A percentile compares a stretch with the other conserved stretches of the same genome.
Conservation (phyloP, 176 grass and related monocot species). For the Elymus sibiricus region DNA sequence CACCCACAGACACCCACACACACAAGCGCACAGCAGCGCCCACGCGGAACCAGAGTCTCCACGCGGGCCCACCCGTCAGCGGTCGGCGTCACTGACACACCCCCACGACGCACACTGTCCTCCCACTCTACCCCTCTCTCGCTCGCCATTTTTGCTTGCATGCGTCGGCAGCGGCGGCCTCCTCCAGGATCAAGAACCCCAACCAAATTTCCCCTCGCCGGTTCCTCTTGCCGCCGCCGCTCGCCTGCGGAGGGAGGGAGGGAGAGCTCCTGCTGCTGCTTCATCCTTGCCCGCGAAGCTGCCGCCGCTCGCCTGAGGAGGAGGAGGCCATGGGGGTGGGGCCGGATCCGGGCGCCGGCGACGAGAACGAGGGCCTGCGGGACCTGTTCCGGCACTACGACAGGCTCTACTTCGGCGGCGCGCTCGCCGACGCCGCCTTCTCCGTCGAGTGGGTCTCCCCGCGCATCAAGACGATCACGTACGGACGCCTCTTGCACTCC, state of each 20-base stretch:
- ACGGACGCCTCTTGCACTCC: background rate
- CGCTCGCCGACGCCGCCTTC: slow-evolving; percentile 43
- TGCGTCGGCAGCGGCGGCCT: background rate
- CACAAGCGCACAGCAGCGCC: background rate
- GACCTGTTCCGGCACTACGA: slow-evolving; percentile 62
- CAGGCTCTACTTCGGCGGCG: slow-evolving; percentile 54
- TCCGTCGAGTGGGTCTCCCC: slow-evolving; percentile 36
- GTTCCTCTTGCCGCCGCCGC: background rate
- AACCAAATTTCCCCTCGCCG: no score
- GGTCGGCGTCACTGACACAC: background rate
- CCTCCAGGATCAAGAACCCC: background rate
- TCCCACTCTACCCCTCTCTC: background rate
- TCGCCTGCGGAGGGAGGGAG: background rate
- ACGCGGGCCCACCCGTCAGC: no score
- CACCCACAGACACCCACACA: background rate
- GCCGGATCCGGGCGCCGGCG: slow-evolving; percentile 2
- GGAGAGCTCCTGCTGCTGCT: background rate
- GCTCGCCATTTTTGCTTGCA: background rate
- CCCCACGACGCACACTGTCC: background rate
- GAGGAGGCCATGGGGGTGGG: background rate
- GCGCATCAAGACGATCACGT: background rate
- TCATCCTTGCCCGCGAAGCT: background rate
- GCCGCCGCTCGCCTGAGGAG: no score
- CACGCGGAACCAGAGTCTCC: background rate
- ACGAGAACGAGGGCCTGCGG: slow-evolving; percentile 32